Evolutionary conservation across 495 filamentous ascomycete species (phyloP).

Genomic region (Penicillium paradoxum): DNA sequence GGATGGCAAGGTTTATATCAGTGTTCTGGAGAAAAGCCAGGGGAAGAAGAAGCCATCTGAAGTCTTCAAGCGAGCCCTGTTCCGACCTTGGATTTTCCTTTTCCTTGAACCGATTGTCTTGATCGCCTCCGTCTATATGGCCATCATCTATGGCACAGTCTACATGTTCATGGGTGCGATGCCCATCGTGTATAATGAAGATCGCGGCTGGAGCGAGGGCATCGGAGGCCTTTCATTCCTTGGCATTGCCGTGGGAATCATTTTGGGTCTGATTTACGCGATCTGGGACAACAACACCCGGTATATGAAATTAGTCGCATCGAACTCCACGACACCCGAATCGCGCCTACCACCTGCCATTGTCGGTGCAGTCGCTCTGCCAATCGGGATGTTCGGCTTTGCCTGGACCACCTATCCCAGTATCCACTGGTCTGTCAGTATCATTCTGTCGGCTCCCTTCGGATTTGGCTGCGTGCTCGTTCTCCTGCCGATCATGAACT

Average conservation of each 20-base stretch:
- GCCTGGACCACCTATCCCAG: conserved; percentile 50
- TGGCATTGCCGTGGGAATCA: conserved; percentile 69
- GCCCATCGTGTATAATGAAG: conserved; percentile 63
- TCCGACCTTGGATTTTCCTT: no score
- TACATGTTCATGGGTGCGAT: conserved; percentile 71
- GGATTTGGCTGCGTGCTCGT: conserved; percentile 36
- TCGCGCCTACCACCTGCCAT: conserved; percentile 31
- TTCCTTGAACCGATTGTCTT: not conserved
- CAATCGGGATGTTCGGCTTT: conserved; percentile 57
- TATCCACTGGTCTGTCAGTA: conserved; percentile 51
- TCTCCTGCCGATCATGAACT: conserved; percentile 44
- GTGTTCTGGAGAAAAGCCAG: conserved; percentile 5
- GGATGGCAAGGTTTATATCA: conserved; percentile 40
- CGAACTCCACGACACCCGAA: conserved; percentile 20
- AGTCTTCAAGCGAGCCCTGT: no score
- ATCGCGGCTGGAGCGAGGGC: conserved; percentile 60
- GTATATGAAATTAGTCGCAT: conserved; percentile 13
- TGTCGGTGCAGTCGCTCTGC: conserved; percentile 46
- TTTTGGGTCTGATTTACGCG: conserved; percentile 43
- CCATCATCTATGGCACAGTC: conserved; percentile 54
- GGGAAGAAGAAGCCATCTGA: not conserved
- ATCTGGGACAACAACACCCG: conserved; percentile 9
- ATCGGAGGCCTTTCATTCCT: conserved; percentile 61
- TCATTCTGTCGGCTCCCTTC: conserved; percentile 45
- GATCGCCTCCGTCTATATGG: not conserved